Percentiles rank a stretch among this genome's conserved stretches.
phyloP scores from a whole-genome alignment of 2,329 filamentous ascomycete species.

The Pseudogymnoascus sp. region DNA sequence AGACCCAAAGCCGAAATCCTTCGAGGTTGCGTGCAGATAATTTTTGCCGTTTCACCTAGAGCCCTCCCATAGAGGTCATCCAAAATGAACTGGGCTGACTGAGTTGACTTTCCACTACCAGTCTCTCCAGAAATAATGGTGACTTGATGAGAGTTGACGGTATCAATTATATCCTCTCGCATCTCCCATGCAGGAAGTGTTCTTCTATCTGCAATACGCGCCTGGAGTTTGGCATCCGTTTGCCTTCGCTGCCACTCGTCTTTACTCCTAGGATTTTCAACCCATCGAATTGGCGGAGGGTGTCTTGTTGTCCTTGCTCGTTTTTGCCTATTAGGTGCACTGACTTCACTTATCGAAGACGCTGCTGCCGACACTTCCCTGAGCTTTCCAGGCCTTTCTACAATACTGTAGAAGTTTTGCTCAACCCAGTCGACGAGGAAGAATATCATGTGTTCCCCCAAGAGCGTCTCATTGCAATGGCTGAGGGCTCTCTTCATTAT shows the following conservation, averaged over 20 bases:
- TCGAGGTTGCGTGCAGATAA: slow-evolving; percentile 91
- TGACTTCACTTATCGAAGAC: slow-evolving; percentile 52
- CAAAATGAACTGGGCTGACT: slow-evolving; percentile 91
- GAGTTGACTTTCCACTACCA: slow-evolving; percentile 92
- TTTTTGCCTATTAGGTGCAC: slow-evolving; percentile 19
- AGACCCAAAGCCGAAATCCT: slow-evolving; percentile 90
- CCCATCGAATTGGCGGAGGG: slow-evolving; percentile 58
- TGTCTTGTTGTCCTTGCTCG: slow-evolving; percentile 35
- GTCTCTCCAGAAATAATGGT: slow-evolving; percentile 97
- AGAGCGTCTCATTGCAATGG: slow-evolving; percentile 55
- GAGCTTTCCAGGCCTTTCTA: slow-evolving; percentile 76
- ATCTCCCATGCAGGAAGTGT: slow-evolving; percentile 83
- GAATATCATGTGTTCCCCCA: slow-evolving; percentile 87
- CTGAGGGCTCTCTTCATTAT: slow-evolving; percentile 70
- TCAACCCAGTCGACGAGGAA: slow-evolving; percentile 89
- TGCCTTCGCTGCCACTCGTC: slow-evolving; percentile 67
- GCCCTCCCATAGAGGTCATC: slow-evolving; percentile 78
- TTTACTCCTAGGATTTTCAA: slow-evolving; percentile 50
- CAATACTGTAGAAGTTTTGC: slow-evolving; percentile 71
- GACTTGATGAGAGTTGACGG: slow-evolving; percentile 72
- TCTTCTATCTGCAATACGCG: slow-evolving; percentile 67
- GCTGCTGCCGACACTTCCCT: slow-evolving; percentile 77
- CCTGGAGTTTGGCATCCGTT: slow-evolving; percentile 55
- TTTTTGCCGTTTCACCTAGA: slow-evolving; percentile 72
- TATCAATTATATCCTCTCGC: slow-evolving; percentile 66